These are phyloP conservation scores for Pythium chondricola DNA, from an alignment of 352 stramenopile species.

Conservation along the genomic window DNA sequence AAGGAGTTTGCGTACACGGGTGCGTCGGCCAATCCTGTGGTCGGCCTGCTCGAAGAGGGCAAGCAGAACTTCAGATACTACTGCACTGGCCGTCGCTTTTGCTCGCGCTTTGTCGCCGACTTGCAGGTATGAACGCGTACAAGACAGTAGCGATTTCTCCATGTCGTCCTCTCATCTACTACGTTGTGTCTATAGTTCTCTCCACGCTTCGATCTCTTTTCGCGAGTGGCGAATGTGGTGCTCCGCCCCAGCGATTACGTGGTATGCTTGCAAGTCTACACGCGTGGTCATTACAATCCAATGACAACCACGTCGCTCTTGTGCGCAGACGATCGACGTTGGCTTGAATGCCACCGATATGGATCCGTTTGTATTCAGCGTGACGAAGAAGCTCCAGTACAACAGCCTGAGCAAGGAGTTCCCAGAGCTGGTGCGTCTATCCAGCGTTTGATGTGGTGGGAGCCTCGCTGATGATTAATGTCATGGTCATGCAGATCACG, in stretches of 20 bases:
- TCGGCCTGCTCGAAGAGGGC: constrained; percentile 66
- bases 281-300: background rate
- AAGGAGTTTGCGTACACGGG: constrained; percentile 77
- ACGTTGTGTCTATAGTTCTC: constrained; percentile 26
- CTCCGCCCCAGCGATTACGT: constrained; percentile 44
- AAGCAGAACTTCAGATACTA: constrained; percentile 83
- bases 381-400: constrained; percentile 73
- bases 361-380: constrained; percentile 63
- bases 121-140: constrained; percentile 32
- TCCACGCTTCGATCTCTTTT: constrained; percentile 60
- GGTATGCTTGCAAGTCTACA: constrained; percentile 17
- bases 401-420: constrained; percentile 63
- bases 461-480: no score
- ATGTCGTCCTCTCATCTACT: background rate
- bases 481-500: constrained; percentile 57
- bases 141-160: background rate
- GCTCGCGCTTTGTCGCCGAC: constrained; percentile 60
- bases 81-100: constrained; percentile 73
- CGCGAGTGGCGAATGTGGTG: constrained; percentile 40
- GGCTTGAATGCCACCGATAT: constrained; percentile 46
- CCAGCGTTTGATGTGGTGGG: background rate
- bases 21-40: constrained; percentile 40
- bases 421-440: constrained; percentile 47
- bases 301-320: background rate
- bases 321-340: constrained; percentile 55